Evolutionary conservation across 371 early-diverging fungal species (phyloP).

Genomic region (Nosema muscidifuracis): DNA sequence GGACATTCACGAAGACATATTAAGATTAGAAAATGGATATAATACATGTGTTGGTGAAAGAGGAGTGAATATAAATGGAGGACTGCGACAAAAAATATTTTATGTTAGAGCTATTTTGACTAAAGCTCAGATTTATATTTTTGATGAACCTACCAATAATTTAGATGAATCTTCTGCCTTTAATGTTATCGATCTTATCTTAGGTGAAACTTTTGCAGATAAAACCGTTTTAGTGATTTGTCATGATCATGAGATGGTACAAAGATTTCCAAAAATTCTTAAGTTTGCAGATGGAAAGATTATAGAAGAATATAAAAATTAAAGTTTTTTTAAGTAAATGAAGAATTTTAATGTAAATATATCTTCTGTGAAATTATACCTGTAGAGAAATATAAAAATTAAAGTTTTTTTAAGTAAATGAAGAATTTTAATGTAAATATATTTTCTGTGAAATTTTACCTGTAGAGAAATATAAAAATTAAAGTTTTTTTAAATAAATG

Average conservation of each 20-base stretch:
- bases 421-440: too few relatives aligned
- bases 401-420: too few relatives aligned
- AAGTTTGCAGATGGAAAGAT: conserved; percentile 2
- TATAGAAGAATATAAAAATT: neutral
- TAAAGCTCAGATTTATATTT: conserved; percentile 41
- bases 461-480: too few relatives aligned
- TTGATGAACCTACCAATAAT: conserved; percentile 59
- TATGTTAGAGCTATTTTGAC: conserved; percentile 50
- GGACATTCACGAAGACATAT: conserved; percentile 34
- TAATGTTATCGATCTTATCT: conserved; percentile 4
- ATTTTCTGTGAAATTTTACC: too few relatives aligned
- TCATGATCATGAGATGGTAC: conserved; percentile 7
- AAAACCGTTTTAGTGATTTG: conserved; percentile 35
- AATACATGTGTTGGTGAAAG: conserved; percentile 43
- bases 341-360: too few relatives aligned
- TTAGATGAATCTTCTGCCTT: conserved; percentile 28
- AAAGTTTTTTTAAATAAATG: too few relatives aligned
- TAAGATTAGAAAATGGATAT: conserved; percentile 66
- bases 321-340: too few relatives aligned
- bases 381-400: too few relatives aligned
- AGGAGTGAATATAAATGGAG: conserved; percentile 52
- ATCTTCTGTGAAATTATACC: too few relatives aligned
- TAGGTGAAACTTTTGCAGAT: conserved; percentile 1
- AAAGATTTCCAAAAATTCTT: conserved; percentile 17
- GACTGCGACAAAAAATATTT: conserved; percentile 52